Evolutionary conservation across 495 filamentous ascomycete genomes (phyloP), one percentile per base, ranked within the genome.

Genomic region (Pseudevernia furfuracea): DNA sequence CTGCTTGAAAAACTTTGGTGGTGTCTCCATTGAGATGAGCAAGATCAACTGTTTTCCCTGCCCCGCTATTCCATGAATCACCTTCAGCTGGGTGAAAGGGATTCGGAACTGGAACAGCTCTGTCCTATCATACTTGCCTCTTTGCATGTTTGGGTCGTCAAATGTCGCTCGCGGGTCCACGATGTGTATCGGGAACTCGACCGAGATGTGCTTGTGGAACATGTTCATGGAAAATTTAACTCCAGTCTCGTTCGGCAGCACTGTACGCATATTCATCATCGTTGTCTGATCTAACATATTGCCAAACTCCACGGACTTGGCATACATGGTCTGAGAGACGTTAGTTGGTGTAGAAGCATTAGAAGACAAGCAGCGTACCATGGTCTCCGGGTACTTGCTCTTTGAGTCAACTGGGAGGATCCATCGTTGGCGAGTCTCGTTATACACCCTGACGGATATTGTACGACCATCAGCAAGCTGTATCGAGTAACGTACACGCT

Each of bases 1-100:
- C 65, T 84, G 84, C 63, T 81, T 78, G 68, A 81, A 91, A 68
- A 85, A 86, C 4, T 81, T 66, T 0, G 92, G 88, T 7, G 94
- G 85, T 38, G 79, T 81, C 8, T 82, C 77, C 30, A 94, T 71
- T 1, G 82, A 72, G 19, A 91, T 83, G 15, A 91, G 69, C 7
- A 90, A 70, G 0, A 70, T 69, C 39, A 79, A 74, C 0, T 72
- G 69, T 0, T 66, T 46, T 5, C 72, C 57, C 21, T 78, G 70
- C 1, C 68, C 55, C 25, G 75, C 69, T 1, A 79, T 69, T 58
- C 81, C 76, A 64, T 84, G 75, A 1, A 96, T 75, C 4, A 74
- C 74, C 34, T 81, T 74, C 41, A 94, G 68, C 52, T 89, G 84
- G 30, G 75, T 67, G 64, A 96, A 87, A 19, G 82, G 84, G 4